These are phyloP conservation scores for Populus nigra DNA, from an alignment of 345 rosid species.

Conservation along the genomic window DNA sequence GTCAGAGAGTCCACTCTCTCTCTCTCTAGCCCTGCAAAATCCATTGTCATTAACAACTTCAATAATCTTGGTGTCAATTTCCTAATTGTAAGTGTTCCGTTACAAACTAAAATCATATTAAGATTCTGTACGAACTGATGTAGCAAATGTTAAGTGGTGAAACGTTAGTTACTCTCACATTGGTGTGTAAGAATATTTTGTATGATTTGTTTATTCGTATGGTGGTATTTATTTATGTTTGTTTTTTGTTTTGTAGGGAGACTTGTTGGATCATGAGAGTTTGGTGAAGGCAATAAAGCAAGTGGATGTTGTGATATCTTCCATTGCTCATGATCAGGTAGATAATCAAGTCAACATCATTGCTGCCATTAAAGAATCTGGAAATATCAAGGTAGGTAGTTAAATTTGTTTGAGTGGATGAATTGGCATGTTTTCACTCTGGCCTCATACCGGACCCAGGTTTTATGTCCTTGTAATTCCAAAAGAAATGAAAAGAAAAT, in stretches of 20 bases:
- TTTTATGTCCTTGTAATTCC: no score
- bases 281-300: conserved; percentile 66
- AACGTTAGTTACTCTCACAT: no score
- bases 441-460: no score
- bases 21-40: conserved; percentile 1
- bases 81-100: neutral
- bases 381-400: conserved; percentile 61
- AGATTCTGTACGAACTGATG: no score
- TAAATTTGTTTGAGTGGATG: neutral
- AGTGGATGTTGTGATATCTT: conserved; percentile 77
- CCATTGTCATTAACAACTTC: neutral
- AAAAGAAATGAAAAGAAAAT: no score
- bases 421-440: no score
- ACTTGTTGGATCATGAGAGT: conserved; percentile 59
- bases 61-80: conserved; percentile 15
- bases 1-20: conserved; percentile 18
- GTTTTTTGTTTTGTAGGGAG: conserved; percentile 38
- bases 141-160: no score
- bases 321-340: conserved; percentile 48
- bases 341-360: conserved; percentile 75
- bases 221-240: neutral
- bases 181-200: no score
- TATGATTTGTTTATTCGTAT: neutral
- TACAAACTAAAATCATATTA: no score
- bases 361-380: conserved; percentile 81